phyloP scores from a whole-genome alignment of 805 yeast genomes.

The Metschnikowia cerradonensis region DNA sequence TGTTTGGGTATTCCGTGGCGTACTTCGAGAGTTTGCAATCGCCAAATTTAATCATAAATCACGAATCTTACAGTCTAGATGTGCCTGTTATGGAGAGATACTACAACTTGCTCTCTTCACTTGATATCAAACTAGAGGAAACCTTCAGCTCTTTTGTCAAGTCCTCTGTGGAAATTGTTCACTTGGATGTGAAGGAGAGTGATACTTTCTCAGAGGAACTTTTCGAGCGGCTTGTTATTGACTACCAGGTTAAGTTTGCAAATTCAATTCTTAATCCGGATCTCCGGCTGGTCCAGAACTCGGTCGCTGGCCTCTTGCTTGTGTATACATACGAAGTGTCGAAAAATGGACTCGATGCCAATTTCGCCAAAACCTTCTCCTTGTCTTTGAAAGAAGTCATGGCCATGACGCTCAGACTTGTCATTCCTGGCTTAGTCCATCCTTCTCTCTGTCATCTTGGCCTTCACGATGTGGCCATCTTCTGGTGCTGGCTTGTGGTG shows the following conservation, averaged over 20 bases:
- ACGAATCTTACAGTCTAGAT: constrained; percentile 17
- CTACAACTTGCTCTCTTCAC: constrained; percentile 49
- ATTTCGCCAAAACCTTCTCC: neutral
- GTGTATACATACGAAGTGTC: constrained; percentile 16
- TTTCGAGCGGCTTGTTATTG: constrained; percentile 37
- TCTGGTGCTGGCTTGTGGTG: constrained; percentile 39
- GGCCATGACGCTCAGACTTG: constrained; percentile 22
- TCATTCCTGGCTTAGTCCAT: constrained; percentile 36
- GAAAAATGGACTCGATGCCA: constrained; percentile 3
- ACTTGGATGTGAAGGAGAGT: constrained; percentile 6
- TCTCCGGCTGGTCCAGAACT: constrained; percentile 26
- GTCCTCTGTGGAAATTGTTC: constrained; percentile 42
- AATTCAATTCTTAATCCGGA: constrained; percentile 24
- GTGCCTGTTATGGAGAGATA: constrained; percentile 23
- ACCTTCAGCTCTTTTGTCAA: constrained; percentile 34
- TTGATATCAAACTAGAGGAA: constrained; percentile 57
- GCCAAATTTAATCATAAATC: constrained; percentile 4
- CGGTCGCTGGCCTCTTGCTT: constrained; percentile 24
- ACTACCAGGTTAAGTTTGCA: constrained; percentile 36
- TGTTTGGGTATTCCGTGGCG: constrained; percentile 23
- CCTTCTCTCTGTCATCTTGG: constrained; percentile 18
- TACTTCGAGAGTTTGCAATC: constrained; percentile 13
- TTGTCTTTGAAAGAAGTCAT: constrained; percentile 19
- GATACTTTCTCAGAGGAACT: constrained; percentile 33
- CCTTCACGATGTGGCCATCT: constrained; percentile 27